Conservation (phyloP, 23 red algal genomes). For the Gracilariopsis chorda region DNA sequence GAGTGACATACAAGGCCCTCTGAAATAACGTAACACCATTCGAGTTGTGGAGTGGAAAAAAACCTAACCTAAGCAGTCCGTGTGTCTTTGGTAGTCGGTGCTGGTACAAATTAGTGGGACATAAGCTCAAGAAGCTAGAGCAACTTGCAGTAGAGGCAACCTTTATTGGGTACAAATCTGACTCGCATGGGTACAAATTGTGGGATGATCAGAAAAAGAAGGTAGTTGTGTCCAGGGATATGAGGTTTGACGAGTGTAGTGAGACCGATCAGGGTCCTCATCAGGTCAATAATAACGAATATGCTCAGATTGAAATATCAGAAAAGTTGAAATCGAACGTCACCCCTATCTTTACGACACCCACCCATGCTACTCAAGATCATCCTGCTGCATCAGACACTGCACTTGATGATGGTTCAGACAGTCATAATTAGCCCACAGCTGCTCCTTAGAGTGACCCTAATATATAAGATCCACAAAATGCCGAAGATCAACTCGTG, state of each 20-base stretch:
- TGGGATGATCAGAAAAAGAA: neutral
- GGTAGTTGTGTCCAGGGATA: neutral
- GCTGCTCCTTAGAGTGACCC: no score
- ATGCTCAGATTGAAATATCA: neutral
- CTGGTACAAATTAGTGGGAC: conserved; percentile 12
- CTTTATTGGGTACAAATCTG: neutral
- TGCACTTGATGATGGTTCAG: no score
- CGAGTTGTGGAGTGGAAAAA: neutral
- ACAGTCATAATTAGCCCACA: no score
- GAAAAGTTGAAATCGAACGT: no score
- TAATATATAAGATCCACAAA: no score
- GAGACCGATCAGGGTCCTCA: neutral
- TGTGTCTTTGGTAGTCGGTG: neutral
- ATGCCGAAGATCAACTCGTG: neutral
- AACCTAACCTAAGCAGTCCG: neutral
- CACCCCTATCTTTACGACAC: no score
- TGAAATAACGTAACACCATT: neutral
- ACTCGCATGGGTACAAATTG: conserved; percentile 10
- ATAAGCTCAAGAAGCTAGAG: conserved; percentile 6
- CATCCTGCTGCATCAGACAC: neutral
- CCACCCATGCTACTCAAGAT: neutral
- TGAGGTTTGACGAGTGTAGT: neutral
- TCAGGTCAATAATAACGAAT: no score
- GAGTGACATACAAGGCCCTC: neutral
- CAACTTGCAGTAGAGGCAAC: neutral